Evolutionary conservation across 345 rosid genomes (phyloP).

Genomic region (Salix caprea): DNA sequence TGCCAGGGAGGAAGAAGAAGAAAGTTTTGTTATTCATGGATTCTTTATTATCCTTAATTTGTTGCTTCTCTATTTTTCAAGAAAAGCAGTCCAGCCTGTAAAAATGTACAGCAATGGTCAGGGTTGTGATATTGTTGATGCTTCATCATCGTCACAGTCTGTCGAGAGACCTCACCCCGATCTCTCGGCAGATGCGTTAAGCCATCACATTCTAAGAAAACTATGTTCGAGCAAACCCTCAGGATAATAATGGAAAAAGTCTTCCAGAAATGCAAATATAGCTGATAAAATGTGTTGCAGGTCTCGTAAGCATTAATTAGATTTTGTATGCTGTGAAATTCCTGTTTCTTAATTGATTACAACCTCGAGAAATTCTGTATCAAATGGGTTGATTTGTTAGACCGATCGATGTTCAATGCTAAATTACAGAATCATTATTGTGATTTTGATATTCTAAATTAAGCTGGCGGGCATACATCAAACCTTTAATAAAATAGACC

Average conservation of each 20-base stretch:
- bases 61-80: no score
- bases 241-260: background rate
- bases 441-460: no score
- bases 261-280: background rate
- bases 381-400: background rate
- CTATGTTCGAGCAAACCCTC: constrained; percentile 22
- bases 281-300: background rate
- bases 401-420: no score
- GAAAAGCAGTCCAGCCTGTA: no score
- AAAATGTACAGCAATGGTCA: background rate
- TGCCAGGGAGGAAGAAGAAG: background rate
- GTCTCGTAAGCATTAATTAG: background rate
- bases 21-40: background rate
- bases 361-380: background rate
- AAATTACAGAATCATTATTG: no score
- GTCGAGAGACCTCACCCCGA: background rate
- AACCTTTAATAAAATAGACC: no score
- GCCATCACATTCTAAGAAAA: constrained; percentile 36
- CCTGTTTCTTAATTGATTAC: no score
- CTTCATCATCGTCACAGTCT: constrained; percentile 14
- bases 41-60: no score
- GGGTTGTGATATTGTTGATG: constrained; percentile 13
- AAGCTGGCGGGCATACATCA: no score
- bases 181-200: constrained; percentile 21
- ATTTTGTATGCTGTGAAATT: no score